Evolutionary conservation across 73 alveolate species (phyloP).

Genomic region (Paramecium biaurelia): DNA sequence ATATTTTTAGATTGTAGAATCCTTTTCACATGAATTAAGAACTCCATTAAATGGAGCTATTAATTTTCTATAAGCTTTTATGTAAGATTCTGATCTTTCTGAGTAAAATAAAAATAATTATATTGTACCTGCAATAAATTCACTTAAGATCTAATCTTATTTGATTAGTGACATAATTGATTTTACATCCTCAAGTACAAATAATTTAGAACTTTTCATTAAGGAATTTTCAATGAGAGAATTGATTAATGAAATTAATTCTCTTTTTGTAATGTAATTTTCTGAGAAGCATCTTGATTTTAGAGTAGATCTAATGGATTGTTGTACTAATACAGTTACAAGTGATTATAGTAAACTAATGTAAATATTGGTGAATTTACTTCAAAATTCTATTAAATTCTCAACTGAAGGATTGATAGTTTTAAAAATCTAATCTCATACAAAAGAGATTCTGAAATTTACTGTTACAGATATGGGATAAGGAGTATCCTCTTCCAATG

Average conservation of each 20-base stretch:
- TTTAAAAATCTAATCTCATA: background rate
- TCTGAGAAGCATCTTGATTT: background rate
- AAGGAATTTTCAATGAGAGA: background rate
- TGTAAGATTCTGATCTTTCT: background rate
- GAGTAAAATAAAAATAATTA: background rate
- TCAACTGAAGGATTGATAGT: conserved; percentile 28
- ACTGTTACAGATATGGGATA: conserved; percentile 12
- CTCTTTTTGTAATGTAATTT: background rate
- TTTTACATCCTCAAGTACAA: background rate
- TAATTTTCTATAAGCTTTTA: background rate
- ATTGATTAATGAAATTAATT: background rate
- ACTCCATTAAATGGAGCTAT: conserved; percentile 57
- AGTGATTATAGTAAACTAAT: conserved; percentile 52
- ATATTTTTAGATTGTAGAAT: conserved; percentile 39
- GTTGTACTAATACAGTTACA: background rate
- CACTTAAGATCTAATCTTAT: conserved; percentile 29
- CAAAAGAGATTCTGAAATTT: background rate
- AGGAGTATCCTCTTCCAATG: background rate
- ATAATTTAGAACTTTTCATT: background rate
- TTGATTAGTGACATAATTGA: conserved; percentile 60
- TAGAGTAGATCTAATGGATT: background rate
- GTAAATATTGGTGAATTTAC: conserved; percentile 36
- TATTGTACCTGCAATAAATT: conserved; percentile 43
- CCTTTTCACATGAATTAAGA: conserved; percentile 62
- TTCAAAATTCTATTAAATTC: conserved; percentile 41